Evolutionary conservation across 495 filamentous ascomycete genomes (phyloP), one percentile per base, ranked within the genome.

Genomic region (Neurospora pannonica): DNA sequence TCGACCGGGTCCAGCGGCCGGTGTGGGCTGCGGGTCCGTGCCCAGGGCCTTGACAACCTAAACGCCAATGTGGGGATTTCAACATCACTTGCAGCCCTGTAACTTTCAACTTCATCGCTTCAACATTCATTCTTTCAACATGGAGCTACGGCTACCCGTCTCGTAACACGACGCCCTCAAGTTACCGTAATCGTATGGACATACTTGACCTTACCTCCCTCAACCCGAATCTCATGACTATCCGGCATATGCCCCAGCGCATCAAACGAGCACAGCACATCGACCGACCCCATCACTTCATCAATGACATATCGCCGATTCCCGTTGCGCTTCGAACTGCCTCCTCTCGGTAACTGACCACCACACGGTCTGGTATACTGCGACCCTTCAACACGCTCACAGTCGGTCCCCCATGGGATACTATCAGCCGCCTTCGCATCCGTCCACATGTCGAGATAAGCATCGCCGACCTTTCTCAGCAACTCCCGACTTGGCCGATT

Each of bases 221-320:
- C 82, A 0, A 86, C 73, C 46, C 85, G 42, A 39, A 87, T 79
- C 76, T 87, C 85, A 76, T 87, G 85, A 11, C 82, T 85, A 60
- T 87, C 85, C 0, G 85, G 84, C 75, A 81, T 78, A 60, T 77
- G 77, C 6, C 84, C 84, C 19, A 87, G 75, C 34, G 82, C 79
- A 72, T 86, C 81, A 74, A 87, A 87, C 3, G 82, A 81, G 71
- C 84, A 87, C 15, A 86, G 73, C 17, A 86, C 83, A 74, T 87
- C 84, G 8, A 85, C 83, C 4, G 81, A 84, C 10, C 85, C 85
- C 1, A 84, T 42, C 31, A 77, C 79, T 78, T 87, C 85, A 72
- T 87, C 85, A 72, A 87, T 86, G n/a, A 87, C 85, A 75, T 87
- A 86, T 36, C 85, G 77, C 34, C 85, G 76, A 40, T 82, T 85